phyloP scores from a whole-genome alignment of 2,329 filamentous ascomycete species.

The Diaporthe capsici region DNA sequence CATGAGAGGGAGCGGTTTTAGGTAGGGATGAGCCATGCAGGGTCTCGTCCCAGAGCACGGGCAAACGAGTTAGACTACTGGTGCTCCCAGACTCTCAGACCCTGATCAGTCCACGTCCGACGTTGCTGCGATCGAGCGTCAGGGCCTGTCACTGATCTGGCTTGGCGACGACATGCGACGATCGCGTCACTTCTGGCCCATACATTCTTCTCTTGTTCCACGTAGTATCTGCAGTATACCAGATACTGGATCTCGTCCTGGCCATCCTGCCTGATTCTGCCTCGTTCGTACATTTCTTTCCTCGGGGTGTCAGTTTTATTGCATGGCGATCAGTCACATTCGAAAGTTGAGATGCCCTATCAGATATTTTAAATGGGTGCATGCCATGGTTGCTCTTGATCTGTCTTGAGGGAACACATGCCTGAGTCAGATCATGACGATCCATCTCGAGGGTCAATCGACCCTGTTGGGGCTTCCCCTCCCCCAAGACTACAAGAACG shows the following conservation, averaged over 20 bases:
- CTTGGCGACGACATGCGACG: slow-evolving; percentile 29
- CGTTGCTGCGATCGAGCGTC: neutral
- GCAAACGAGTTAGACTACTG: neutral
- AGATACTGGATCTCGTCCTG: neutral
- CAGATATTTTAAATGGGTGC: neutral
- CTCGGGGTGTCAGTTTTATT: neutral
- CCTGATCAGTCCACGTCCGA: neutral
- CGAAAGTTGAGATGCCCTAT: neutral
- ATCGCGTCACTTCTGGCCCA: slow-evolving; percentile 17
- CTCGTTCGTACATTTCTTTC: neutral
- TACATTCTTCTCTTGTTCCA: neutral
- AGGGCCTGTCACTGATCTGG: slow-evolving; percentile 28
- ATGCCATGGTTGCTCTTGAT: neutral
- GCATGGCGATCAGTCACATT: neutral
- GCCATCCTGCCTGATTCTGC: neutral
- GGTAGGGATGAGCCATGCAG: slow-evolving; percentile 12
- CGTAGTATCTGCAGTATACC: neutral
- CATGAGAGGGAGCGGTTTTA: slow-evolving; percentile 13
- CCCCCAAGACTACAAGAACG: neutral
- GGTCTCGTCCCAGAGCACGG: neutral
- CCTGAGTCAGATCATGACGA: slow-evolving; percentile 26
- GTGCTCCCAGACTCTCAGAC: slow-evolving; percentile 7
- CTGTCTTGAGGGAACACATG: slow-evolving; percentile 5
- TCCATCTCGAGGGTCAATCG: neutral
- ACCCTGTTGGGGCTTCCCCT: neutral